Evolutionary conservation across 805 yeast genomes (phyloP).

Genomic region (Saccharomycopsis babjevae): DNA sequence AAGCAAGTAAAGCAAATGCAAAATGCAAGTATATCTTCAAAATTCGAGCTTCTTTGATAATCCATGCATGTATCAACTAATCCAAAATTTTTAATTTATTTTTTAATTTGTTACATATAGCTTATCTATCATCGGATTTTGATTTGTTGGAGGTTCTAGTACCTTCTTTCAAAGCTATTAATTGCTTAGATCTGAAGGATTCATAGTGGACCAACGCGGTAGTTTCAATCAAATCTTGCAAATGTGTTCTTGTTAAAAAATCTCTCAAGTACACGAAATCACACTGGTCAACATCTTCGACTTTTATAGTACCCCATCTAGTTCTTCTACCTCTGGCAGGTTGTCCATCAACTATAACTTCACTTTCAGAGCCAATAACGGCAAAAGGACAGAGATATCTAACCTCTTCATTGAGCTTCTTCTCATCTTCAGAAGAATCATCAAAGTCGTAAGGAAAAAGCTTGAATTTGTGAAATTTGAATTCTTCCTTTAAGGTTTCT

Average conservation of each 20-base stretch:
- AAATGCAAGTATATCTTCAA: background rate
- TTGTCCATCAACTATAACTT: conserved; percentile 67
- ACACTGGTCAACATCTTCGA: conserved; percentile 90
- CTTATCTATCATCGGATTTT: conserved; percentile 11
- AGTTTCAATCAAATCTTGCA: conserved; percentile 91
- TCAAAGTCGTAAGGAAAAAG: conserved; percentile 77
- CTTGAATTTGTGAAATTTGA: conserved; percentile 58
- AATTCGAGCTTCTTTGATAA: background rate
- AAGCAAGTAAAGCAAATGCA: background rate
- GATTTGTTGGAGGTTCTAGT: conserved; percentile 30
- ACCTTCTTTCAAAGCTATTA: conserved; percentile 86
- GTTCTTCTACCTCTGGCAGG: conserved; percentile 83
- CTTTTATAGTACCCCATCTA: conserved; percentile 87
- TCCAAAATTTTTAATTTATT: background rate
- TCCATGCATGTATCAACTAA: background rate
- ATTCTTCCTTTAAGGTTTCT: conserved; percentile 65
- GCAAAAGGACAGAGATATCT: conserved; percentile 85
- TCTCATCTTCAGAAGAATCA: conserved; percentile 26
- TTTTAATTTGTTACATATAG: background rate
- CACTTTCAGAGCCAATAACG: conserved; percentile 80
- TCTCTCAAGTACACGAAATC: conserved; percentile 92
- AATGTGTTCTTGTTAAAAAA: conserved; percentile 88
- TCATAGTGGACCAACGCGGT: conserved; percentile 86
- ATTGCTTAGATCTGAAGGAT: conserved; percentile 85
- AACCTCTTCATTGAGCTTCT: conserved; percentile 63